phyloP scores from a whole-genome alignment of 768 basidiomycete genomes.

The Boletus vinaceobasis region DNA sequence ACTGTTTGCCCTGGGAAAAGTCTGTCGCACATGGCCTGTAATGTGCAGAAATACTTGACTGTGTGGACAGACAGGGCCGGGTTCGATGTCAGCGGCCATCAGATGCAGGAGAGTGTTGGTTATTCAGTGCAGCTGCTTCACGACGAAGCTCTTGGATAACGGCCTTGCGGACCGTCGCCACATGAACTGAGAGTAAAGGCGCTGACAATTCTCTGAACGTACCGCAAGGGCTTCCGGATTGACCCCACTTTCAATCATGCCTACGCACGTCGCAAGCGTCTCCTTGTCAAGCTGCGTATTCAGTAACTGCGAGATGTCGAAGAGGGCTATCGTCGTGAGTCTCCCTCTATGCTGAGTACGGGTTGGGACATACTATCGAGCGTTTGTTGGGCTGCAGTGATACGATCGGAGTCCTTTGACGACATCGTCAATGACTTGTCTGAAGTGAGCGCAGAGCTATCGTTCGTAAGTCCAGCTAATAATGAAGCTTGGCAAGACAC shows the following conservation, averaged over 20 bases:
- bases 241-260: constrained; percentile 89
- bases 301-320: constrained; percentile 84
- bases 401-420: constrained; percentile 55
- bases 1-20: neutral
- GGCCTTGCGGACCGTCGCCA: constrained; percentile 44
- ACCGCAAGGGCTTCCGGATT: constrained; percentile 93
- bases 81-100: constrained; percentile 22
- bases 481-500: neutral
- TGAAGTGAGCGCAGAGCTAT: neutral
- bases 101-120: constrained; percentile 17
- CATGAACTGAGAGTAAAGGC: neutral
- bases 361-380: constrained; percentile 55
- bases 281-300: constrained; percentile 88
- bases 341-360: neutral
- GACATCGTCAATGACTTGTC: constrained; percentile 24
- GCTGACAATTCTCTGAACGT: constrained; percentile 28
- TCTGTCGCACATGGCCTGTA: neutral
- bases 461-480: neutral
- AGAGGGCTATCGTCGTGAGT: constrained; percentile 53
- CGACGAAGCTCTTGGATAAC: constrained; percentile 81
- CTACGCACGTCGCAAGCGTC: constrained; percentile 86
- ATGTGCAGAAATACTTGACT: neutral
- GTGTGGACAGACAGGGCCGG: neutral
- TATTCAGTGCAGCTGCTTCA: constrained; percentile 50
- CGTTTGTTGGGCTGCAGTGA: constrained; percentile 64